A percentile compares a stretch with the other conserved stretches of the same genome.
These are phyloP conservation scores for Coniferiporia weirii DNA, from an alignment of 1,284 basidiomycete genomes.

Conservation along the genomic window DNA sequence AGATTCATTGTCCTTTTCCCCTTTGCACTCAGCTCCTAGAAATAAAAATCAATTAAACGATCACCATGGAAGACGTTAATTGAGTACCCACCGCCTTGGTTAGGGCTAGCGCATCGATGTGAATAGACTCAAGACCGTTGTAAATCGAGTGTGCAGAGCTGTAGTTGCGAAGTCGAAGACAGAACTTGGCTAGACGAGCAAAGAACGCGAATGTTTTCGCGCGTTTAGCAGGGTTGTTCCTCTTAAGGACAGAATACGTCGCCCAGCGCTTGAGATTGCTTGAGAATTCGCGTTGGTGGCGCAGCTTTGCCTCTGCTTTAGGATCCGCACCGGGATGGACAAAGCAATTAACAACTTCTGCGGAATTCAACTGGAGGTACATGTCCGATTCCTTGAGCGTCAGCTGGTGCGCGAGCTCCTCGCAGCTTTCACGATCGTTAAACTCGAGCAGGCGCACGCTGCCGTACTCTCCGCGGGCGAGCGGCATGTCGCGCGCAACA, in stretches of 20 bases:
- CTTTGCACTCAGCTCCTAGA: conserved; percentile 1
- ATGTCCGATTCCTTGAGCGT: conserved; percentile 9
- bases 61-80: background rate
- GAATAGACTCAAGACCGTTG: conserved; percentile 5
- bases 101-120: background rate
- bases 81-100: conserved; percentile 4
- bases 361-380: conserved; percentile 6
- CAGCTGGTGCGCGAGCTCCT: conserved; percentile 10
- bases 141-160: conserved; percentile 14
- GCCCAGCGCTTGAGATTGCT: conserved; percentile 7
- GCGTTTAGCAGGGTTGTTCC: conserved; percentile 4
- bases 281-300: conserved; percentile 7
- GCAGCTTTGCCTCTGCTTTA: conserved; percentile 4
- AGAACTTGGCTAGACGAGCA: background rate
- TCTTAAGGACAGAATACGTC: background rate
- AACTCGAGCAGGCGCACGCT: background rate
- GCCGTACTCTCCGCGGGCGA: background rate
- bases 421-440: background rate
- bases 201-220: conserved; percentile 6
- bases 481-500: background rate
- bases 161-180: conserved; percentile 11
- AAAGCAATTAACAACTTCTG: conserved; percentile 6
- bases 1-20: conserved; percentile 1
- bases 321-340: background rate
- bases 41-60: background rate